These are phyloP conservation scores for Colletotrichum sp. DNA, from an alignment of 2,329 filamentous ascomycete genomes.

Conservation along the genomic window DNA sequence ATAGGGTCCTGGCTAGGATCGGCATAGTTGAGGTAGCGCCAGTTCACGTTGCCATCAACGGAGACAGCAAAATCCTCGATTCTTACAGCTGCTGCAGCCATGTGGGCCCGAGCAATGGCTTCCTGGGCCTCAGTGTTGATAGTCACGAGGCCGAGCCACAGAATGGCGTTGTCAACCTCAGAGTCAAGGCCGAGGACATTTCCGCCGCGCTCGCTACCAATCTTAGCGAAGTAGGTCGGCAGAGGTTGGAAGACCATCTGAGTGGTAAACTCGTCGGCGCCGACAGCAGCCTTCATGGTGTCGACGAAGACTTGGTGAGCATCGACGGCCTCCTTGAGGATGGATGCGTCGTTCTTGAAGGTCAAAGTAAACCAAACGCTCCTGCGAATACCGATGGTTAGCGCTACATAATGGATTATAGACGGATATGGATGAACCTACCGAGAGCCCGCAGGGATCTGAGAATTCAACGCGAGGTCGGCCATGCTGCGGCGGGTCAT, in stretches of 20 bases:
- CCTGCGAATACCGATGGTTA: conserved; percentile 25
- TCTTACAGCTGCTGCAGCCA: background rate
- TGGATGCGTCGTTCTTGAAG: conserved; percentile 5
- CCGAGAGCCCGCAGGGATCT: background rate
- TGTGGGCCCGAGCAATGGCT: background rate
- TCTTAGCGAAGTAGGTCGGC: conserved; percentile 32
- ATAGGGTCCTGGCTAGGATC: conserved; percentile 39
- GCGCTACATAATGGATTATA: background rate
- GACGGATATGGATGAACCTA: background rate
- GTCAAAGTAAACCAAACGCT: conserved; percentile 26
- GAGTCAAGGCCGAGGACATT: conserved; percentile 44
- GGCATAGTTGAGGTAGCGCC: conserved; percentile 52
- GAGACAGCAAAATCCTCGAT: conserved; percentile 11
- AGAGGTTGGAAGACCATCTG: conserved; percentile 42
- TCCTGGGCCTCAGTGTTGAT: background rate
- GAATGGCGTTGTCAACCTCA: background rate
- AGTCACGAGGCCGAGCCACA: background rate
- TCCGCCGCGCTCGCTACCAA: conserved; percentile 37
- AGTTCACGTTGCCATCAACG: conserved; percentile 31
- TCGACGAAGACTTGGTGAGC: conserved; percentile 26
- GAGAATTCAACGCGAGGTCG: background rate
- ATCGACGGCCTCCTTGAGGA: conserved; percentile 30
- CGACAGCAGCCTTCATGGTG: conserved; percentile 17
- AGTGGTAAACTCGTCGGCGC: conserved; percentile 19
- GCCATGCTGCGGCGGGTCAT: background rate